Evolutionary conservation across 176 grass and related monocot genomes (phyloP).

Genomic region (Phyllostachys edulis): DNA sequence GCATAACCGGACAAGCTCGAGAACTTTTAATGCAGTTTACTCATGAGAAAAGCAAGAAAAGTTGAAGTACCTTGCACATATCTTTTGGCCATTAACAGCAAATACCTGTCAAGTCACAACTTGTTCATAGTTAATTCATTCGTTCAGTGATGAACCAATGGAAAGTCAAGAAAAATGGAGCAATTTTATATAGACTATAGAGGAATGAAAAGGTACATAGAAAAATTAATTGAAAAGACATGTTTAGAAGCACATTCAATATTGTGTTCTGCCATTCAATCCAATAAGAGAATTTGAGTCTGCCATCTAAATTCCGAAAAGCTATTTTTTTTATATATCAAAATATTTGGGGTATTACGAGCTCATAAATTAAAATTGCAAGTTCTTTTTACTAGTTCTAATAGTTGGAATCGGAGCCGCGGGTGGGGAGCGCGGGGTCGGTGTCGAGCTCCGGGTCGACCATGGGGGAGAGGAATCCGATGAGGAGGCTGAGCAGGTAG

Average conservation of each 20-base stretch:
- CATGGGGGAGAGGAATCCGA: too few relatives aligned
- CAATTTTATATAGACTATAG: not conserved
- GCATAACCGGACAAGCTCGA: not conserved
- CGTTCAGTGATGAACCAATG: not conserved
- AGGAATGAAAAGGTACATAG: not conserved
- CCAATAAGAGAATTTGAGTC: not conserved
- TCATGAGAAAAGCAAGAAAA: not conserved
- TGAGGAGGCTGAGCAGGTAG: too few relatives aligned
- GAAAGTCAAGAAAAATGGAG: slow-evolving; percentile 1
- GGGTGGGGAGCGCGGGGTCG: too few relatives aligned
- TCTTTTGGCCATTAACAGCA: slow-evolving; percentile 22
- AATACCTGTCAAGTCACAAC: slow-evolving; percentile 36
- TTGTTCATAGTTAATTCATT: slow-evolving; percentile 13
- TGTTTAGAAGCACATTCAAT: not conserved
- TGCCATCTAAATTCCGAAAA: not conserved
- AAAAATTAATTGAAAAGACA: not conserved
- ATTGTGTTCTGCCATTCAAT: not conserved
- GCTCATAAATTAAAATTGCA: not conserved
- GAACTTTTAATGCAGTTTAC: not conserved
- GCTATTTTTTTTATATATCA: not conserved
- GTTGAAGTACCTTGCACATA: slow-evolving; percentile 32
- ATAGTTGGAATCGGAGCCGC: not conserved
- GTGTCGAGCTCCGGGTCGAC: too few relatives aligned
- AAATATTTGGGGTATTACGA: not conserved
- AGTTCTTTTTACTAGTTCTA: not conserved